phyloP scores from a whole-genome alignment of 116 monocot species.

The Cymodocea nodosa region DNA sequence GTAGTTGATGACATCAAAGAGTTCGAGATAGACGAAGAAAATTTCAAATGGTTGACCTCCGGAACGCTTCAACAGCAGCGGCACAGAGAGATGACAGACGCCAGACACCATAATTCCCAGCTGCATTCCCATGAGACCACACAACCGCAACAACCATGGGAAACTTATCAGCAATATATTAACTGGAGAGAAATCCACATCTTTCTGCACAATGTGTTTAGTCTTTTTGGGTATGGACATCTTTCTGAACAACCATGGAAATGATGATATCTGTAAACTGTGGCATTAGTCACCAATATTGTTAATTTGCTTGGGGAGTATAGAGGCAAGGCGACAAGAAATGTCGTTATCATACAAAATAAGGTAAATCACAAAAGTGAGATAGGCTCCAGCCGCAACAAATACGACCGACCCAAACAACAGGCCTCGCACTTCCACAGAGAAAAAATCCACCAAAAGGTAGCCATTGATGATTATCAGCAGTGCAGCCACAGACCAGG shows the following conservation, averaged over 20 bases:
- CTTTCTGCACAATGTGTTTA: background rate
- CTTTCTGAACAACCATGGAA: too few species aligned
- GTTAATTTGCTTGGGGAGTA: constrained; percentile 6
- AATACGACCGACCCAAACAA: constrained; percentile 21
- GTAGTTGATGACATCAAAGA: too few species aligned
- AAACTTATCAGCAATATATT: too few species aligned
- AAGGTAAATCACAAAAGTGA: constrained; percentile 28
- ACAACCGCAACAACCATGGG: too few species aligned
- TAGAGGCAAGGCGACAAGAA: constrained; percentile 4
- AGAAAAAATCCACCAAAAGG: constrained; percentile 35
- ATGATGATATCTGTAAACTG: background rate
- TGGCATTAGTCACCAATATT: constrained; percentile 1
- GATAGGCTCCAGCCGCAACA: constrained; percentile 16
- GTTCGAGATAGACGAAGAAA: too few species aligned
- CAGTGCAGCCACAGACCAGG: constrained; percentile 32
- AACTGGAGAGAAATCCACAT: too few species aligned
- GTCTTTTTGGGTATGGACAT: background rate
- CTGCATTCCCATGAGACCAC: too few species aligned
- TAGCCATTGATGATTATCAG: constrained; percentile 41
- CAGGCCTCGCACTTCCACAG: constrained; percentile 20
- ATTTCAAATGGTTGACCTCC: too few species aligned
- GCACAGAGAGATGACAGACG: too few species aligned
- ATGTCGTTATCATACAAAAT: constrained; percentile 12
- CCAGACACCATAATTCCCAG: too few species aligned
- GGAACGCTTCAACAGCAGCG: too few species aligned